phyloP scores from a whole-genome alignment of 2,329 filamentous ascomycete species.

The Fusarium solani-melongenae region DNA sequence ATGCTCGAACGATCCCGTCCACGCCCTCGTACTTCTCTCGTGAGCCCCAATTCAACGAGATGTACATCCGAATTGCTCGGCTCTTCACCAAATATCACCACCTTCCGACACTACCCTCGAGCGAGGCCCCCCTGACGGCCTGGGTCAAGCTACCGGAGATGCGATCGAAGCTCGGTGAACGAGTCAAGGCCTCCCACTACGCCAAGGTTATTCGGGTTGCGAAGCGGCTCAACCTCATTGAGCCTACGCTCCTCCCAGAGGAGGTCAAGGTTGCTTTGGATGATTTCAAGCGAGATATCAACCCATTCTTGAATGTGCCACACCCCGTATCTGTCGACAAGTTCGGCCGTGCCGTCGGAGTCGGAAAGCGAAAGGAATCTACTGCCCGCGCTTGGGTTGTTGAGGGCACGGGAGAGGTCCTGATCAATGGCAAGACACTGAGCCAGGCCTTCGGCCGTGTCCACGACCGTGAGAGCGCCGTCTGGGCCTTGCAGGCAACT shows the following conservation, averaged over 20 bases:
- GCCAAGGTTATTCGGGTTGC: slow-evolving; percentile 79
- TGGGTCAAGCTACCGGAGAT: slow-evolving; percentile 87
- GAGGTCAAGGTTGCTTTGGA: slow-evolving; percentile 74
- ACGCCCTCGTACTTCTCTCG: slow-evolving; percentile 97
- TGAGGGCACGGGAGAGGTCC: slow-evolving; percentile 89
- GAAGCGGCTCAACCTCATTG: slow-evolving; percentile 85
- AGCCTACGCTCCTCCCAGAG: slow-evolving; percentile 78
- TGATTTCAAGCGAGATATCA: slow-evolving; percentile 79
- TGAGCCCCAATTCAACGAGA: slow-evolving; percentile 86
- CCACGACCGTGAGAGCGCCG: slow-evolving; percentile 92
- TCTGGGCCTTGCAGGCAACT: slow-evolving; percentile 90
- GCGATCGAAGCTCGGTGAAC: slow-evolving; percentile 76
- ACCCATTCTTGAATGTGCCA: slow-evolving; percentile 73
- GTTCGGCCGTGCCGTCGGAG: slow-evolving; percentile 81
- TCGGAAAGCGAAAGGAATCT: slow-evolving; percentile 89
- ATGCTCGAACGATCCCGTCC: slow-evolving; percentile 81
- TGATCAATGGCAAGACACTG: slow-evolving; percentile 91
- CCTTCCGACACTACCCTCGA: slow-evolving; percentile 74
- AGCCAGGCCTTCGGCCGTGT: slow-evolving; percentile 84
- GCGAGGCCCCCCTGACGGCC: slow-evolving; percentile 76
- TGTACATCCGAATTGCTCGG: slow-evolving; percentile 77
- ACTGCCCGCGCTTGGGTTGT: slow-evolving; percentile 88
- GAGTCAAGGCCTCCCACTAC: slow-evolving; percentile 81
- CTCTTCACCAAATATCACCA: slow-evolving; percentile 78
- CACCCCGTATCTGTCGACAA: slow-evolving; percentile 77